phyloP scores from a whole-genome alignment of 164 flowering plant species.

The Litsea cubeba region DNA sequence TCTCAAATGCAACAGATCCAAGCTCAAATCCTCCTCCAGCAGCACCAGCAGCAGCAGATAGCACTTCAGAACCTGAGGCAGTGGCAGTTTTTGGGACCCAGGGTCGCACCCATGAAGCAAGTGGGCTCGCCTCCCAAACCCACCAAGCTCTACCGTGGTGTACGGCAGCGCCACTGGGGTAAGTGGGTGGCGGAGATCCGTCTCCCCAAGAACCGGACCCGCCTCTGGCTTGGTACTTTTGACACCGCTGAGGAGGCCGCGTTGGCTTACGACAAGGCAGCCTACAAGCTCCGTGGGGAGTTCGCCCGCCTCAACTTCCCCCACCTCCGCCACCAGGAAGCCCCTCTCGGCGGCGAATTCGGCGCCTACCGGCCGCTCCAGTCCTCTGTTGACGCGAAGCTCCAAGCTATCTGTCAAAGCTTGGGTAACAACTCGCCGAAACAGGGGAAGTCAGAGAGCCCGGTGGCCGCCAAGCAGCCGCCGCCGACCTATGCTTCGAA shows the following conservation, averaged over 20 bases:
- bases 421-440: constrained; percentile 38
- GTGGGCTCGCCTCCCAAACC: constrained; percentile 55
- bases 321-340: constrained; percentile 47
- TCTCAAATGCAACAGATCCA: constrained; percentile 65
- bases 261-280: constrained; percentile 83
- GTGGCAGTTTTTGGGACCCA: constrained; percentile 43
- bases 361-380: constrained; percentile 60
- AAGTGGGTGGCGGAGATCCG: constrained; percentile 97
- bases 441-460: constrained; percentile 18
- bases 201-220: constrained; percentile 75
- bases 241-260: constrained; percentile 96
- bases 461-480: neutral
- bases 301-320: constrained; percentile 86
- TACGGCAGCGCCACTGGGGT: constrained; percentile 92
- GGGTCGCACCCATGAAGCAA: constrained; percentile 58
- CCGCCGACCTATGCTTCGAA: constrained; percentile 5
- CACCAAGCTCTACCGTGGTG: constrained; percentile 85
- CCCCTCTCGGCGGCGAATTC: constrained; percentile 35
- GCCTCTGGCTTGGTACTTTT: constrained; percentile 93
- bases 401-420: constrained; percentile 67
- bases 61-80: constrained; percentile 14
- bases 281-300: constrained; percentile 84
- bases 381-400: constrained; percentile 84
- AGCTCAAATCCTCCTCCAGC: constrained; percentile 39
- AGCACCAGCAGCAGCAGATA: constrained; percentile 14